Evolutionary conservation across 2,329 filamentous ascomycete genomes (phyloP).

Genomic region (Cladophialophora chaetospira): DNA sequence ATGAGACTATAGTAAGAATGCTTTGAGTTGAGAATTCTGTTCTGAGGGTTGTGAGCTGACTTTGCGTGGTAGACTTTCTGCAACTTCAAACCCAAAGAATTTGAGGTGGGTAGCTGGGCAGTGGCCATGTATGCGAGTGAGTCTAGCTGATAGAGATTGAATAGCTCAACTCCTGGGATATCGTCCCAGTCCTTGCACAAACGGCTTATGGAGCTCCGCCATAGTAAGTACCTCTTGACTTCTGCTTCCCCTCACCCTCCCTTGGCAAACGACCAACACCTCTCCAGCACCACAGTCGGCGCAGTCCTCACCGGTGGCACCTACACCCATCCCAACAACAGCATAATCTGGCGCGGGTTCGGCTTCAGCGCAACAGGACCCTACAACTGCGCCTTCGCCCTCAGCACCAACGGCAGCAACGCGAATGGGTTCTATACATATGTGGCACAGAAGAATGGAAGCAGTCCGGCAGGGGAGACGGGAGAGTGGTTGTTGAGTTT

Average conservation of each 20-base stretch:
- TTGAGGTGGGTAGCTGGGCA: neutral
- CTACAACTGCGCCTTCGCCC: neutral
- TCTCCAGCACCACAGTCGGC: neutral
- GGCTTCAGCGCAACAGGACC: neutral
- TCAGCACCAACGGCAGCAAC: neutral
- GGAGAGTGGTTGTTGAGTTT: neutral
- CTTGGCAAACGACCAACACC: neutral
- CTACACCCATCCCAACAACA: neutral
- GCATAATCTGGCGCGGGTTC: neutral
- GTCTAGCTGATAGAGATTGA: neutral
- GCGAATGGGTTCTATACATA: neutral
- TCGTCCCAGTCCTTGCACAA: neutral
- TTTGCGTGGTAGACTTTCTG: neutral
- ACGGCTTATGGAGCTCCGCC: neutral
- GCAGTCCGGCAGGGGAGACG: neutral
- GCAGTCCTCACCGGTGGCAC: neutral
- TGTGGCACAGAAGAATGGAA: neutral
- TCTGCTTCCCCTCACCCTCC: too few relatives aligned
- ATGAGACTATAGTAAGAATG: neutral
- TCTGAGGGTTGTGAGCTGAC: too few relatives aligned
- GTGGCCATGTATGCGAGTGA: neutral
- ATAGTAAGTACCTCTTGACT: neutral
- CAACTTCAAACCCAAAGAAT: neutral
- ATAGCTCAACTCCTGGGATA: neutral
- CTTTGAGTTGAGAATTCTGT: neutral